Base-by-base conservation (phyloP, 495 filamentous ascomycete species). In the Penicillium chermesinum region DNA sequence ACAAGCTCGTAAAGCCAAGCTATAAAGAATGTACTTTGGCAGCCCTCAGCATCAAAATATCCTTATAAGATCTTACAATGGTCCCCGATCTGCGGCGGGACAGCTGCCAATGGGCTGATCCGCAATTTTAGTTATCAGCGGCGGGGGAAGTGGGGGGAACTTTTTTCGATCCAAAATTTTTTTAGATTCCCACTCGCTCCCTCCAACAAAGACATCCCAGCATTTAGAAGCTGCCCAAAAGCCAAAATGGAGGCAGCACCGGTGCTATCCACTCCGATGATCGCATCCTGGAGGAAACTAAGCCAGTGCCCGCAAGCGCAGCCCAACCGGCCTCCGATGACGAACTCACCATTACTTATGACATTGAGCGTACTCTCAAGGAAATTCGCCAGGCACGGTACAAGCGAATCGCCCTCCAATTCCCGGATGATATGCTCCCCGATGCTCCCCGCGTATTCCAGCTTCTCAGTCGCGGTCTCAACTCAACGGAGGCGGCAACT, bases 201-300 rank as follows among this genome's bases (percentile, higher is more conserved):
- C 25, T 36, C 30, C 49, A 55, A 38, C 17, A 40, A 38, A 38
- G 22, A 45, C 48, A 36, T 12, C 36, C 27, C 13, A 14, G 25
- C 14, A 32, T 46, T 27, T 50, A 45, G 1, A 7, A 2, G 5
- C 5, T 10, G 4, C 14, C 71, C 68, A 66, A 55, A 50, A 9
- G 42, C 64, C 15, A 63, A 65, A 55, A 67, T 73, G 63, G 63
- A 64, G 53, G 59, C 70, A 45, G 70, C 91, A 1, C 91, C 91
- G 1, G 81, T 87, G 2, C 82, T 98, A 37, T 97, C 91, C 0
- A 96, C 93, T 1, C 87, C 90, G 90, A 89, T 41, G 82, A 84
- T 42, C 78, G 91, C 50, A 75, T 93, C 17, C 83, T 93, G 61
- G 84, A 90, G 22, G 52, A 65, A 27, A 65, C 70, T 8, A 46